Evolutionary conservation across 78 protist species (phyloP), one percentile per base, ranked within the genome.

Genomic region (Isochrysis galbana): DNA sequence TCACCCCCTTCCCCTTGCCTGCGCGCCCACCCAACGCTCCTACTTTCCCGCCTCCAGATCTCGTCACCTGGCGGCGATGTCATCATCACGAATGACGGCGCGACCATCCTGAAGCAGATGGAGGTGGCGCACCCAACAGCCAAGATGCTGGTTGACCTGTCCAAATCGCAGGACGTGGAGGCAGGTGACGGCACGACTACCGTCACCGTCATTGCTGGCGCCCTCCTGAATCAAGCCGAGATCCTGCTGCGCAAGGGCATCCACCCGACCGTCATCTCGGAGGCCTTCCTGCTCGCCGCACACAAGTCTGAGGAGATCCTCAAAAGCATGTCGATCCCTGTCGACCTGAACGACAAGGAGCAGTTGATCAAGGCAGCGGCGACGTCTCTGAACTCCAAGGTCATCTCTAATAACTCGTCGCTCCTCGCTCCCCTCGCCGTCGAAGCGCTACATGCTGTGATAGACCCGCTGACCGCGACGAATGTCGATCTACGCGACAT

Each of bases 181-280:
- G 99, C 99, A 0, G 99, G 99, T 7, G 99, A 99, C 90, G 99
- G 99, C 48, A 99, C 99, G 2, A 99, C 99, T 34, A 94, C 99
- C n/a, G 99, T 99, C 0, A 98, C 98, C 29, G 99, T 99, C 26
- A 84, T 99, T 38, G 96, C 98, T 29, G 99, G 99, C 17, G 84
- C 98, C 36, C 88, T 99, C 47, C 95, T 99, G 26, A 87, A 87
- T 41, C 94, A 95, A 0, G 94, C 42, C 10, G 39, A 25, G 88
- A 25, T 83, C 54, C 34, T 83, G 61, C 61, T 51, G 29, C 7
- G 14, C 38, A 26, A 67, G 74, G 99, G 99, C 41, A 97, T 99
- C 94, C 99, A 99, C 94, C 98, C 99, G 45, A 78, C 96, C 32
- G 90, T 89, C 44, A 98, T 99, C 87, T 80, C 98, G 11, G 95